phyloP scores from a whole-genome alignment of 1,139 yeast genomes.

The Nakaseomyces glabratus region DNA sequence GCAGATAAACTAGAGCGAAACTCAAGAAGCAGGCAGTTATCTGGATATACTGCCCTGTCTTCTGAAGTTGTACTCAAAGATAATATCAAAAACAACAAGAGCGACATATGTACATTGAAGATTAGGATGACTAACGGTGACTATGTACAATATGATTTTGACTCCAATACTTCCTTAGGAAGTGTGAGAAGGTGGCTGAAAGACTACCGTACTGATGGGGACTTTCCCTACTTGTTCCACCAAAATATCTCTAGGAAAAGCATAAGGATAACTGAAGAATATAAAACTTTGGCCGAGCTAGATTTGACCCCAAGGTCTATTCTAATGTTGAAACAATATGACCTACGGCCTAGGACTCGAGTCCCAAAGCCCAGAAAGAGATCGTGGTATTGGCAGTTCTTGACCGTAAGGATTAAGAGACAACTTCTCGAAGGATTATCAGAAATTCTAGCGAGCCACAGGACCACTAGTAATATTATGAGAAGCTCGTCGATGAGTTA shows the following conservation, averaged over 20 bases:
- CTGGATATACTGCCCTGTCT: no score
- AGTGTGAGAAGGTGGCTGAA: slow-evolving; percentile 59
- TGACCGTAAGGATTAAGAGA: no score
- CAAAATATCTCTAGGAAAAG: slow-evolving; percentile 38
- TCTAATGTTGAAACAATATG: slow-evolving; percentile 47
- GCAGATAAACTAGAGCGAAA: neutral
- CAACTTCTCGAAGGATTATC: no score
- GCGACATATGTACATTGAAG: slow-evolving; percentile 17
- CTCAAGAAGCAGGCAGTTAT: no score
- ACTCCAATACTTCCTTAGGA: slow-evolving; percentile 16
- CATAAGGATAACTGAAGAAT: slow-evolving; percentile 45
- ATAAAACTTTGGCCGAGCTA: slow-evolving; percentile 37
- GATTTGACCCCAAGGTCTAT: slow-evolving; percentile 58
- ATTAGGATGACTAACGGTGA: slow-evolving; percentile 24
- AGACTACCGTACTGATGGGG: slow-evolving; percentile 39
- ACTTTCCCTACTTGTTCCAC: slow-evolving; percentile 39
- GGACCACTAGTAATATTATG: no score
- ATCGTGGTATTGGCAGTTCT: no score
- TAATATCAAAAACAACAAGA: slow-evolving; percentile 12
- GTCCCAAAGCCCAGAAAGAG: no score
- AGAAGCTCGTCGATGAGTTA: no score
- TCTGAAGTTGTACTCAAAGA: slow-evolving; percentile 13
- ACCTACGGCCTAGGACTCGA: slow-evolving; percentile 2
- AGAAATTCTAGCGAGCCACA: no score
- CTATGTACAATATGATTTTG: slow-evolving; percentile 19